Conservation (phyloP, 208 protist genomes). For the Tritrichomonas musculus region DNA sequence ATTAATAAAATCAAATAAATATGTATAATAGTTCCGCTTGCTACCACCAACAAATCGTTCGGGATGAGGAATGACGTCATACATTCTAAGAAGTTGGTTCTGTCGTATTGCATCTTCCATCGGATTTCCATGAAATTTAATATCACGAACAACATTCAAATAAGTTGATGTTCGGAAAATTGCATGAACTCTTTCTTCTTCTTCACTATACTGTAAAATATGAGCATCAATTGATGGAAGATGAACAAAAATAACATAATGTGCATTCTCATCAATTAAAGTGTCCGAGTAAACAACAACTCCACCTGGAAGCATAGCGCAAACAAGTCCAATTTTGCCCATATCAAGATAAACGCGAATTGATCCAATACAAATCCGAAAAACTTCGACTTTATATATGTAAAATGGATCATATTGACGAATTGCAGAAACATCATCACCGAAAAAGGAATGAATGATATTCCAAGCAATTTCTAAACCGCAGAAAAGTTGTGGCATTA, state of each 20-base stretch:
- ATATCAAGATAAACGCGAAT: background rate
- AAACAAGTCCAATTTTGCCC: background rate
- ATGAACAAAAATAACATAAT: background rate
- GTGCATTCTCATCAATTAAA: background rate
- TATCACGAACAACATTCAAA: background rate
- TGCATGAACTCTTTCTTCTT: background rate
- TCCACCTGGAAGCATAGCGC: background rate
- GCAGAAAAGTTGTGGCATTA: background rate
- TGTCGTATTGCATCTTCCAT: background rate
- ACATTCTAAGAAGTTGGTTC: background rate
- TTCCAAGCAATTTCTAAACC: background rate
- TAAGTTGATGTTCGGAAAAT: background rate
- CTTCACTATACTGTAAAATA: background rate
- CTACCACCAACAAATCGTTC: too few relatives aligned
- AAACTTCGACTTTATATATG: background rate
- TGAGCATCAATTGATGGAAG: slow-evolving; percentile 16
- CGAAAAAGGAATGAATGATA: background rate
- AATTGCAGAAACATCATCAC: background rate
- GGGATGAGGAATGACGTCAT: too few relatives aligned
- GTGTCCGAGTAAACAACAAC: background rate
- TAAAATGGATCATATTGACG: background rate
- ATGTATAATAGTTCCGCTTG: background rate
- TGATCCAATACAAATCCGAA: background rate
- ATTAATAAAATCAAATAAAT: background rate
- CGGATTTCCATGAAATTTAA: background rate